phyloP scores from a whole-genome alignment of 768 basidiomycete genomes.

The Suillus occidentalis region DNA sequence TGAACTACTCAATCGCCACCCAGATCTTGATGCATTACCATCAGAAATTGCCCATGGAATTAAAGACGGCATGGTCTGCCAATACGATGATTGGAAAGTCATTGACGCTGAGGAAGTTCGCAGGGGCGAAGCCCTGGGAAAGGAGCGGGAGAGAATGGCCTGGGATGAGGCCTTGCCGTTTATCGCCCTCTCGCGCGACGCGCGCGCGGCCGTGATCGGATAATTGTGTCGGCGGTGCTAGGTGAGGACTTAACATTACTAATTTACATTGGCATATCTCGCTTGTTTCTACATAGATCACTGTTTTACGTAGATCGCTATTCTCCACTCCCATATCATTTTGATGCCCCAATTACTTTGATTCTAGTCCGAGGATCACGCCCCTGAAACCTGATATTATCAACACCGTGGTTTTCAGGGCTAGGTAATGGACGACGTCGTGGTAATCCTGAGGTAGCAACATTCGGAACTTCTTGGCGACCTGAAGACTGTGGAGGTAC shows the following conservation, averaged over 20 bases:
- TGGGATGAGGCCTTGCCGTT: slow-evolving; percentile 58
- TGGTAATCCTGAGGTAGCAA: slow-evolving; percentile 20
- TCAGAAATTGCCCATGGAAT: slow-evolving; percentile 45
- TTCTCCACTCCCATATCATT: not conserved
- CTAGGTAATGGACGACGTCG: slow-evolving; percentile 31
- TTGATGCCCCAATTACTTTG: not conserved
- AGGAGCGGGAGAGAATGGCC: slow-evolving; percentile 75
- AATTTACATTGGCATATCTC: not conserved
- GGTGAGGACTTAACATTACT: not conserved
- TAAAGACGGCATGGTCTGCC: slow-evolving; percentile 45
- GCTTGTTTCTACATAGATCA: not conserved
- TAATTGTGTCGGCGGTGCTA: not conserved
- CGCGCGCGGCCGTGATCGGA: not conserved
- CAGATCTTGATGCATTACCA: slow-evolving; percentile 47
- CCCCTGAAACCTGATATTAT: not conserved
- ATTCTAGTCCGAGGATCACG: not conserved
- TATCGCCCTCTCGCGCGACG: slow-evolving; percentile 14
- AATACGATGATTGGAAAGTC: slow-evolving; percentile 73
- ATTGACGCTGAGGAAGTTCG: slow-evolving; percentile 72
- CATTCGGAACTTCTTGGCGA: slow-evolving; percentile 26
- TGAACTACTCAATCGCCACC: slow-evolving; percentile 36
- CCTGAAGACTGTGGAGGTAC: slow-evolving; percentile 21
- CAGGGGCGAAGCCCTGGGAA: slow-evolving; percentile 54
- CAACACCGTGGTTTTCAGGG: slow-evolving; percentile 17
- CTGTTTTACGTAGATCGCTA: not conserved